Conservation (phyloP, 352 stramenopile genomes). For the Globisporangium spiculum region DNA sequence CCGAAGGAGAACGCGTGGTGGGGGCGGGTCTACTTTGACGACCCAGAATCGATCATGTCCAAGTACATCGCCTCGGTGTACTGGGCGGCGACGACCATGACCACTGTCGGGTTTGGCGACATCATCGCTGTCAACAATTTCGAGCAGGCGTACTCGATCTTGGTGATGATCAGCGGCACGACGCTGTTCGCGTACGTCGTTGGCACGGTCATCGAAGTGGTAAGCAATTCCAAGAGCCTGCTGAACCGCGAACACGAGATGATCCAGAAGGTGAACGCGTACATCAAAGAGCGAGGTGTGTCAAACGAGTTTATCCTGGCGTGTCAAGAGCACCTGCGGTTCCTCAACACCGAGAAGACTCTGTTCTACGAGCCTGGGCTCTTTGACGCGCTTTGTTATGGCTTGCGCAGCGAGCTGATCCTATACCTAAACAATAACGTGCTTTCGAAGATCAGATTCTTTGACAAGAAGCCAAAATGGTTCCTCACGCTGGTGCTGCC, state of each 20-base stretch:
- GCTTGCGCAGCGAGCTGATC: constrained; percentile 61
- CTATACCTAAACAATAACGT: constrained; percentile 57
- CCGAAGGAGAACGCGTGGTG: constrained; percentile 48
- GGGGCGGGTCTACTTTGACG: constrained; percentile 51
- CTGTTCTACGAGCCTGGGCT: constrained; percentile 60
- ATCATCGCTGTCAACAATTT: constrained; percentile 67
- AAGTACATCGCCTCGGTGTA: constrained; percentile 85
- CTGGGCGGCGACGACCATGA: constrained; percentile 86
- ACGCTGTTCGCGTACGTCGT: constrained; percentile 82
- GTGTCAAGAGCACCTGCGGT: constrained; percentile 75
- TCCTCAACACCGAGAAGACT: constrained; percentile 66
- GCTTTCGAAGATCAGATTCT: constrained; percentile 68
- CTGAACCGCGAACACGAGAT: constrained; percentile 75
- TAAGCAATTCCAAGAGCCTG: constrained; percentile 76
- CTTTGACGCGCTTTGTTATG: constrained; percentile 68
- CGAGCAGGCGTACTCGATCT: constrained; percentile 75
- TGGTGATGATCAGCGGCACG: constrained; percentile 82
- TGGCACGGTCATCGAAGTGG: constrained; percentile 76
- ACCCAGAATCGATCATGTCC: constrained; percentile 45
- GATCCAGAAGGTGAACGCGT: constrained; percentile 66
- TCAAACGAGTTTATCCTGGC: constrained; percentile 64
- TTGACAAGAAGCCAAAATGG: constrained; percentile 85
- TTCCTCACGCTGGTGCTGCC: constrained; percentile 72
- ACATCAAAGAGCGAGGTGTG: constrained; percentile 76
- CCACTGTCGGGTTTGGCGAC: constrained; percentile 85